These are phyloP conservation scores for Echinochloa phyllopogon DNA, from an alignment of 176 grass and related monocot species.

Conservation along the genomic window DNA sequence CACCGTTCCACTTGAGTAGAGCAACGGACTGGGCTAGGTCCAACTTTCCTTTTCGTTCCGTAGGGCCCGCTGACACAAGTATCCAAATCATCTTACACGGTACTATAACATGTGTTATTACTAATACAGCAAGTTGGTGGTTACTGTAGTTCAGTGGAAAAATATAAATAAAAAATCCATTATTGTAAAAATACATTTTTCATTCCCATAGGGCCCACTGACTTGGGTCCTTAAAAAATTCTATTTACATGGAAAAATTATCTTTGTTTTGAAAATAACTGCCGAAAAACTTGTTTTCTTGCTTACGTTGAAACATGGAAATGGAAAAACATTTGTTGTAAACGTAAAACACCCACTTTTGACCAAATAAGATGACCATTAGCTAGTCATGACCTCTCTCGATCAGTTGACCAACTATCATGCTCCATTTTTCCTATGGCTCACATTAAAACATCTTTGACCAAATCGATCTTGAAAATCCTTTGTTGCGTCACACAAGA, in stretches of 20 bases:
- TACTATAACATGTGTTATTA: background rate
- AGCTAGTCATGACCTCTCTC: background rate
- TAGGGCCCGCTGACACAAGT: background rate
- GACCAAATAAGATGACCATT: too few relatives aligned
- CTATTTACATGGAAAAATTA: too few relatives aligned
- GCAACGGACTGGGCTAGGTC: slow-evolving; percentile 14
- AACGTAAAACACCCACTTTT: too few relatives aligned
- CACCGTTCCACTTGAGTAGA: background rate
- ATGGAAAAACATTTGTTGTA: background rate
- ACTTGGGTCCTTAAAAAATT: too few relatives aligned
- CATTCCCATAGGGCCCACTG: too few relatives aligned
- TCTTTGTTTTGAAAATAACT: background rate
- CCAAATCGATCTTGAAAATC: background rate
- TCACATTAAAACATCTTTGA: background rate
- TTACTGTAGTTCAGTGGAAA: background rate
- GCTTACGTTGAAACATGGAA: background rate
- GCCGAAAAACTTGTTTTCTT: background rate
- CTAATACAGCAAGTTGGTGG: background rate
- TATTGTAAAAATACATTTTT: too few relatives aligned
- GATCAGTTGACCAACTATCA: background rate
- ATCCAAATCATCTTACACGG: background rate
- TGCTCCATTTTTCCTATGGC: background rate
- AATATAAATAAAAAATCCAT: too few relatives aligned
- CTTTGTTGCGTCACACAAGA: background rate
- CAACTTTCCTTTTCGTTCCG: background rate